Evolutionary conservation across 2,329 filamentous ascomycete species (phyloP).

Genomic region (Rachicladosporium sp.): DNA sequence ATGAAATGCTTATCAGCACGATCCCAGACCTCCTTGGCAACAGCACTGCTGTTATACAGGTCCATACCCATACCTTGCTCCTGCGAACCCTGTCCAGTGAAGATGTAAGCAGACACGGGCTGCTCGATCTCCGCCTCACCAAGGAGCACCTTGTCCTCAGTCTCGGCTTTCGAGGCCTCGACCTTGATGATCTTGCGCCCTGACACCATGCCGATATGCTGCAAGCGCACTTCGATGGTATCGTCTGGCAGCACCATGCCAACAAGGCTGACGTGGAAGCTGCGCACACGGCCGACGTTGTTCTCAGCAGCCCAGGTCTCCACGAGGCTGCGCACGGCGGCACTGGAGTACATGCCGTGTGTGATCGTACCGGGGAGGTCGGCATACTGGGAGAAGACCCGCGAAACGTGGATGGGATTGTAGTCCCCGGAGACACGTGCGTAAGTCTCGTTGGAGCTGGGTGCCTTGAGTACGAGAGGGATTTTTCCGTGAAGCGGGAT

Average conservation of each 20-base stretch:
- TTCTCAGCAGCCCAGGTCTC: constrained; percentile 99
- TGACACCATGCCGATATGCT: constrained; percentile 94
- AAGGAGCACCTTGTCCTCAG: constrained; percentile 86
- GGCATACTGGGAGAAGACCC: constrained; percentile 91
- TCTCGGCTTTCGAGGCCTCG: constrained; percentile 88
- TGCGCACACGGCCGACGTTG: constrained; percentile 90
- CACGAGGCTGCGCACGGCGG: constrained; percentile 85
- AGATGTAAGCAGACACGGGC: constrained; percentile 91
- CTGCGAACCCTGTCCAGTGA: constrained; percentile 95
- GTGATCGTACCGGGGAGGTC: constrained; percentile 95
- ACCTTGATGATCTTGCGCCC: constrained; percentile 99
- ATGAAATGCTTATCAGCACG: constrained; percentile 94
- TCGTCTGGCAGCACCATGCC: constrained; percentile 98
- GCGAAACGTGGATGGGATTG: constrained; percentile 97
- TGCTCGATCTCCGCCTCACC: constrained; percentile 97
- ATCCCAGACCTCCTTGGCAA: constrained; percentile 97
- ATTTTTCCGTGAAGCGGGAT: constrained; percentile 91
- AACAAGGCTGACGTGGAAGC: constrained; percentile 93
- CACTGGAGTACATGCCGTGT: constrained; percentile 98
- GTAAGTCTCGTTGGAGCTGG: constrained; percentile 94
- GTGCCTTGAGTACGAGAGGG: constrained; percentile 76
- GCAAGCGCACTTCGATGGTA: constrained; percentile 83
- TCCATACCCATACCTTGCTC: constrained; percentile 99
- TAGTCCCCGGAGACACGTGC: constrained; percentile 95
- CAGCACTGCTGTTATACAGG: constrained; percentile 80